These are phyloP conservation scores for Neonectria faginata DNA, from an alignment of 2,329 filamentous ascomycete genomes.

Conservation along the genomic window DNA sequence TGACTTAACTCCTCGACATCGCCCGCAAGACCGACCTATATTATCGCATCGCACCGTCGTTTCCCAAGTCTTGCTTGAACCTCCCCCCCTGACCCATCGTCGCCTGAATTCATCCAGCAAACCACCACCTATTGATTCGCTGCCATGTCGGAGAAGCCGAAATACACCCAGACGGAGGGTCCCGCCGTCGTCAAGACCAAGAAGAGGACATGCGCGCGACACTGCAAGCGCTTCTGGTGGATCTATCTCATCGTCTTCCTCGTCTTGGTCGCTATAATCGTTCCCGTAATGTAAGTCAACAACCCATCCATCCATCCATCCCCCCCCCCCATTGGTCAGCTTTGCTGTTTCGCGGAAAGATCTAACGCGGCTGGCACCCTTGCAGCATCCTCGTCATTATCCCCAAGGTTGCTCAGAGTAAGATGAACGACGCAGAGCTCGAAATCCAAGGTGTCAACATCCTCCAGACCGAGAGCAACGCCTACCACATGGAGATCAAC, in stretches of 20 bases:
- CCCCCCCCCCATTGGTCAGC: not conserved
- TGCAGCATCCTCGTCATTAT: conserved; percentile 67
- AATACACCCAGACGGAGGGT: conserved; percentile 52
- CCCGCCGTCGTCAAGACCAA: conserved; percentile 47
- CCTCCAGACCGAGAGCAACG: conserved; percentile 57
- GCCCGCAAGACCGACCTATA: conserved; percentile 12
- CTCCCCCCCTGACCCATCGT: conserved; percentile 1
- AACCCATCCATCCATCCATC: not conserved
- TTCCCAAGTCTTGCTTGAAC: conserved; percentile 3
- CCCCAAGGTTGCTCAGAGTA: conserved; percentile 67
- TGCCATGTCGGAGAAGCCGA: conserved; percentile 55
- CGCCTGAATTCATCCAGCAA: not conserved
- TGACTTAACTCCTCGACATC: conserved; percentile 25
- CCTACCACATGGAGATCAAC: conserved; percentile 66
- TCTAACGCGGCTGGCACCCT: conserved; percentile 23
- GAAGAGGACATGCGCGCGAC: conserved; percentile 56
- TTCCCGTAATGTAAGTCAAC: conserved; percentile 69
- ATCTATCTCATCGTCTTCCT: conserved; percentile 64
- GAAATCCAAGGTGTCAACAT: conserved; percentile 64
- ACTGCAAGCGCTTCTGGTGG: conserved; percentile 72
- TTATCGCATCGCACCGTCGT: not conserved
- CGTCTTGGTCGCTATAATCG: conserved; percentile 63
- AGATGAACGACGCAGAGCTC: conserved; percentile 65
- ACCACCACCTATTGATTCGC: conserved; percentile 1
- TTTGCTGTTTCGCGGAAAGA: not conserved